Evolutionary conservation across 2,329 filamentous ascomycete species (phyloP).

Genomic region (Fusarium goolgardi): DNA sequence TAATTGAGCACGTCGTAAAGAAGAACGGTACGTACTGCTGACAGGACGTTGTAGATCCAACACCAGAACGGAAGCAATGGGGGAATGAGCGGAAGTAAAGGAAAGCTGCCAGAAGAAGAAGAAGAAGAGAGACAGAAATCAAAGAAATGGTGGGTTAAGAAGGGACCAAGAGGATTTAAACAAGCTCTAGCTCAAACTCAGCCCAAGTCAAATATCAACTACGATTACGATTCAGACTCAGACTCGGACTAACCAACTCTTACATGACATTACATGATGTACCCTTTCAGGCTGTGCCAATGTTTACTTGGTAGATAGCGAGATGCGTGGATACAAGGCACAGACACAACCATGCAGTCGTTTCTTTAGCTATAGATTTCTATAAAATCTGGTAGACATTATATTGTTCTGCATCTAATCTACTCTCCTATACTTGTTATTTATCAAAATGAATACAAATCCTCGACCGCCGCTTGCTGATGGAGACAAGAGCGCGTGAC

Average conservation of each 20-base stretch:
- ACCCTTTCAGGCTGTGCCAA: constrained; percentile 24
- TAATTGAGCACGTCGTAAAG: constrained; percentile 7
- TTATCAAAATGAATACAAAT: not conserved
- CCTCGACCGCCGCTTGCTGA: constrained; percentile 30
- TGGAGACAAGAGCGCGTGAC: constrained; percentile 15
- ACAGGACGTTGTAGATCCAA: not conserved
- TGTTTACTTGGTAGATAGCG: not conserved
- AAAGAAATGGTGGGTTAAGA: constrained; percentile 15
- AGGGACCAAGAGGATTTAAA: constrained; percentile 27
- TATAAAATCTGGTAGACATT: not conserved
- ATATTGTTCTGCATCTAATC: not conserved
- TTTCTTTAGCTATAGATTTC: not conserved
- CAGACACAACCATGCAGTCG: not conserved
- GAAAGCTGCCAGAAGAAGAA: not conserved
- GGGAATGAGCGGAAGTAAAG: not conserved
- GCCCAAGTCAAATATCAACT: constrained; percentile 21
- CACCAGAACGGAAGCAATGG: constrained; percentile 6
- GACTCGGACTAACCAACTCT: constrained; percentile 9
- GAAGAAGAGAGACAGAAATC: not conserved
- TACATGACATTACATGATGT: constrained; percentile 5
- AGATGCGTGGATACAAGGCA: not conserved
- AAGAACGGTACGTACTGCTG: not conserved
- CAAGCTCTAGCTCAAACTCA: constrained; percentile 1
- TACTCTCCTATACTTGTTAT: not conserved
- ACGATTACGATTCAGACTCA: constrained; percentile 29